A percentile compares a stretch with the other conserved stretches of the same genome.
Conservation (phyloP, 306 rosid species). For the Sicyos edulis region DNA sequence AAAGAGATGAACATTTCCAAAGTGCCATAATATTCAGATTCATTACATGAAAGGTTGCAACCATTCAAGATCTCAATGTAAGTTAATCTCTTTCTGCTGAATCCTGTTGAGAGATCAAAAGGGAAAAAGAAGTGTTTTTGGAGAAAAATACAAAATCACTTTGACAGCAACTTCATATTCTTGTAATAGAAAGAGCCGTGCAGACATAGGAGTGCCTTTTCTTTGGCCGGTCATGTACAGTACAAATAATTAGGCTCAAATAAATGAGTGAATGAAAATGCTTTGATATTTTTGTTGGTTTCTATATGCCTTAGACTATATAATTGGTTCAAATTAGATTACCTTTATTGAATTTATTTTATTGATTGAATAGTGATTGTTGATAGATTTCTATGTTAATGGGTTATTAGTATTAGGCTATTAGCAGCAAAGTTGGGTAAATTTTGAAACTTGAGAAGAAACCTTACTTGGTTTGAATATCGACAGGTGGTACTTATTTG, state of each 20-base stretch:
- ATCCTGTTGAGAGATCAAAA: background rate
- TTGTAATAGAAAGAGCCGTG: slow-evolving; percentile 11
- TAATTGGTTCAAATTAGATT: background rate
- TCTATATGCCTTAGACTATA: background rate
- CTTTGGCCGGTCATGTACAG: background rate
- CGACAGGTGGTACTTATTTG: too few relatives aligned
- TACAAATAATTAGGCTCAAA: background rate
- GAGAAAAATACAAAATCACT: background rate
- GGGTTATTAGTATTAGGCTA: background rate
- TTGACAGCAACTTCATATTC: background rate
- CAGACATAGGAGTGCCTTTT: background rate
- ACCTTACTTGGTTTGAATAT: background rate
- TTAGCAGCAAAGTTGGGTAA: background rate
- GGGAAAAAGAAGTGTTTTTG: background rate
- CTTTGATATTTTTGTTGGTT: background rate
- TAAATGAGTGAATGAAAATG: background rate
- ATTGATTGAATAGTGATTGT: background rate
- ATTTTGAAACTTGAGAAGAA: background rate
- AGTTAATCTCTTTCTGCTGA: background rate
- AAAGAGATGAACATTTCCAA: background rate
- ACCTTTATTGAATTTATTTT: background rate
- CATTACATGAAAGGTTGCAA: background rate
- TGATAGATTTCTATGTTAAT: background rate
- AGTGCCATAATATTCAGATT: background rate
- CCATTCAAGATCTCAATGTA: background rate